Evolutionary conservation across 768 basidiomycete species (phyloP), one percentile per base, ranked within the genome.

Genomic region (Galerina marginata): DNA sequence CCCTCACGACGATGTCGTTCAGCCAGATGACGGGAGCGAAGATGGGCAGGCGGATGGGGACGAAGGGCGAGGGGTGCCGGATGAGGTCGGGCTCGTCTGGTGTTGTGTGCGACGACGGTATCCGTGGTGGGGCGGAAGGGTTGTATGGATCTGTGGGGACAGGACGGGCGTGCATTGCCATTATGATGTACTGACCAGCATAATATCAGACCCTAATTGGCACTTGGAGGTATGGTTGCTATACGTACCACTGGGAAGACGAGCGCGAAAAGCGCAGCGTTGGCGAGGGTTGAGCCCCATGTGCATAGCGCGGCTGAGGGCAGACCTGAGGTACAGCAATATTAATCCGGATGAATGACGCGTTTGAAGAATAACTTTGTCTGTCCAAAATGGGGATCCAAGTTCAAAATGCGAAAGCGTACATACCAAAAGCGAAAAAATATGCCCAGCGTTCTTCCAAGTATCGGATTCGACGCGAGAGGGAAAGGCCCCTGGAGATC

Each of bases 361-460:
- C 29, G 2, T 33, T 29, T 33, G 2, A 33, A 3, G 29, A 33
- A 33, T 7, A 33, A 33, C 29, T 33, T 33, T 4, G 29, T 33
- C 7, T 33, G 1, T 33, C 29, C 29, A 33, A 7, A 33, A 33
- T 33, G 49, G 38, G 11, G 9, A 43, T 43, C 7, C 44, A 47
- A 25, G 4, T 29, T 42, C 20, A 23, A 42, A 14, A 42, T 23
- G n/a, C 56, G 7, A 15, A 51, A 3, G 55, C 40, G 12, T 47
- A 68, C 79, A 37, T 52, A 82, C 94, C 94, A 63, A 94, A 96
- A 4, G 90, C 90, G 59, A 94, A 82, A 69, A 88, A 93, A 74
- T 95, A 96, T 2, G 90, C 84, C 94, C 94, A 96, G 43, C 93
- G 84, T 73, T 94, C 92, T 74, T 96, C 94, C 16, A 95, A 77